Conservation (phyloP, 169 alveolate species). For the Eimeria acervulina region DNA sequence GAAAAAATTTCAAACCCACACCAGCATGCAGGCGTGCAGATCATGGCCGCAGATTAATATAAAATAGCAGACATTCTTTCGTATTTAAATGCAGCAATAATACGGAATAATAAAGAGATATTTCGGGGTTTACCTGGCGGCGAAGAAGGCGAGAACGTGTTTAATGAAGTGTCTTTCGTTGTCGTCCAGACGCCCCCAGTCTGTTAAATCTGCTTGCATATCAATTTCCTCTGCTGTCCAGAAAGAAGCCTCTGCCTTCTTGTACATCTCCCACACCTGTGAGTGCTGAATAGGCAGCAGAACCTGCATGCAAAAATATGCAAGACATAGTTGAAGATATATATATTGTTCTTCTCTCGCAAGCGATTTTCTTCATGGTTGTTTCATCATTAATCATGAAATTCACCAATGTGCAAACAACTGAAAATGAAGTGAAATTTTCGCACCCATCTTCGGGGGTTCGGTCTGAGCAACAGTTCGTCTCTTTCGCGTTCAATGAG, state of each 20-base stretch:
- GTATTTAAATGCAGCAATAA: no score
- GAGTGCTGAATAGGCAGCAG: constrained; percentile 77
- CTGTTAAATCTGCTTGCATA: constrained; percentile 96
- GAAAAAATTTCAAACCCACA: no score
- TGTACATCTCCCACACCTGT: constrained; percentile 93
- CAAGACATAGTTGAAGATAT: no score
- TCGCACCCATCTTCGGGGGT: constrained; percentile 81
- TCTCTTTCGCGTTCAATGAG: constrained; percentile 25
- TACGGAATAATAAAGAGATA: not conserved
- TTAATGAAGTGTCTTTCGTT: constrained; percentile 95
- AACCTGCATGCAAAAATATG: constrained; percentile 39
- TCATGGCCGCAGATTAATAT: no score
- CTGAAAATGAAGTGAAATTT: no score
- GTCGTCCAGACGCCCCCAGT: constrained; percentile 95
- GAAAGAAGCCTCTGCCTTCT: constrained; percentile 98
- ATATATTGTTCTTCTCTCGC: no score
- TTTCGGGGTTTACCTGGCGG: constrained; percentile 93
- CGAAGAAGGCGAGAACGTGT: constrained; percentile 95
- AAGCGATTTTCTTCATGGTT: no score
- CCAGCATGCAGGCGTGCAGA: no score
- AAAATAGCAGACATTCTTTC: no score
- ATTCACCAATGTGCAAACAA: no score
- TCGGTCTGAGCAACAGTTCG: constrained; percentile 80
- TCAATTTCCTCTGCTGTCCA: constrained; percentile 99
- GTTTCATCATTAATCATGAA: no score